A percentile compares a stretch with the other conserved stretches of the same genome.
These are phyloP conservation scores for Aspergillus aculeatinus DNA, from an alignment of 2,329 filamentous ascomycete genomes.

Conservation along the genomic window DNA sequence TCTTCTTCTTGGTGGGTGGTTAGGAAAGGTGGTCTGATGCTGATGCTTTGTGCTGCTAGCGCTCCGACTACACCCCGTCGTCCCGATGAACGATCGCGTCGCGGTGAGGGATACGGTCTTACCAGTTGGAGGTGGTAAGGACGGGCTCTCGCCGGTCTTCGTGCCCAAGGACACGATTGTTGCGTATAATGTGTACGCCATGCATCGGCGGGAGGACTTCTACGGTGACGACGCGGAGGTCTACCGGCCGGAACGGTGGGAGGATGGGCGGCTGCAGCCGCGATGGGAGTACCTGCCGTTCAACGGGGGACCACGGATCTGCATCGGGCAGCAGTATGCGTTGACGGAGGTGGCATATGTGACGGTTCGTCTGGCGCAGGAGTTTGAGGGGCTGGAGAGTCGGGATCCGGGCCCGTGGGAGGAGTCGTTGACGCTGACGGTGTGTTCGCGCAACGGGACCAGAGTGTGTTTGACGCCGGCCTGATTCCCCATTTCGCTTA, in stretches of 20 bases:
- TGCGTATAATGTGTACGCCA: background rate
- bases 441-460: conserved; percentile 1
- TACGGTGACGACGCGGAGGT: conserved; percentile 1
- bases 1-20: background rate
- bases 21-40: background rate
- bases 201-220: background rate
- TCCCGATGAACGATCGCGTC: background rate
- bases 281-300: conserved; percentile 40
- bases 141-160: conserved; percentile 2
- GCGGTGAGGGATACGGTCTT: background rate
- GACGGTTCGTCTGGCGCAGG: conserved; percentile 8
- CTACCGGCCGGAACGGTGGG: conserved; percentile 16
- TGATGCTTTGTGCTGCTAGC: background rate
- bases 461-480: background rate
- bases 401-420: conserved; percentile 10
- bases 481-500: no score
- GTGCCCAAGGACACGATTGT: background rate
- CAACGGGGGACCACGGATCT: conserved; percentile 30
- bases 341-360: conserved; percentile 10
- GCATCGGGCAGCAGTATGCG: conserved; percentile 23
- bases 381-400: conserved; percentile 3
- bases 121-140: background rate
- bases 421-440: conserved; percentile 5
- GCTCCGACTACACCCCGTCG: conserved; percentile 1
- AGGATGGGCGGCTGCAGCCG: conserved; percentile 20